A percentile compares a stretch with the other conserved stretches of the same genome.
Conservation (phyloP, 202 grass and related monocot genomes). For the Eragrostis tef region DNA sequence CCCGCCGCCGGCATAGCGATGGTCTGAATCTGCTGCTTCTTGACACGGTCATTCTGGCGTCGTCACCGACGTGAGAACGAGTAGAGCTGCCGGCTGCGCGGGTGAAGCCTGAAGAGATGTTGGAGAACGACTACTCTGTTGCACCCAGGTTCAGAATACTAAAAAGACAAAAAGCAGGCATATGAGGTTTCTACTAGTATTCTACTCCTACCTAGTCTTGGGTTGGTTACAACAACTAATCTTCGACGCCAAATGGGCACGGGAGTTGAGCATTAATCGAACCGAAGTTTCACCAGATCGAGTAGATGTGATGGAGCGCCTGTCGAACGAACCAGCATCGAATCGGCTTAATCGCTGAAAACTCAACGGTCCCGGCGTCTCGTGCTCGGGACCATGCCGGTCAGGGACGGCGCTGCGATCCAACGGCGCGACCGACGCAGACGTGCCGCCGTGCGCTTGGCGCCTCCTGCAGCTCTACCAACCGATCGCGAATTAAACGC, state of each 20-base stretch:
- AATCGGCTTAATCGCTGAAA: background rate
- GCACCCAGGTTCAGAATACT: no score
- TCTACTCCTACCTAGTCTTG: no score
- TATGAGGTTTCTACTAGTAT: no score
- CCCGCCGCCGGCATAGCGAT: background rate
- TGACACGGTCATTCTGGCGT: background rate
- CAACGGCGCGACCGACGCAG: constrained; percentile 35
- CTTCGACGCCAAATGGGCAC: no score
- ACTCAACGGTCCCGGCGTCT: background rate
- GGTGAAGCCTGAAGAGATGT: no score
- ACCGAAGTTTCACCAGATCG: background rate
- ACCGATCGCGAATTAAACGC: constrained; percentile 25
- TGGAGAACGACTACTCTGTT: no score
- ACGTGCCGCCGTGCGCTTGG: background rate
- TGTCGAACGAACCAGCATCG: background rate
- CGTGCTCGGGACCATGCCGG: background rate
- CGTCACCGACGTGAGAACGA: constrained; percentile 13
- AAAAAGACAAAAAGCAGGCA: no score
- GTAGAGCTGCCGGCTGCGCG: no score
- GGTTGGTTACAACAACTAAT: no score
- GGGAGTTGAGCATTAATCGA: background rate
- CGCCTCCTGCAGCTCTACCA: constrained; percentile 21
- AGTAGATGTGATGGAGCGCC: background rate
- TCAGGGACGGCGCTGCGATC: constrained; percentile 16
- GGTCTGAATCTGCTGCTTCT: constrained; percentile 1